Evolutionary conservation across 768 basidiomycete genomes (phyloP), one percentile per base, ranked within the genome.

Genomic region (Amylocystis lapponica): DNA sequence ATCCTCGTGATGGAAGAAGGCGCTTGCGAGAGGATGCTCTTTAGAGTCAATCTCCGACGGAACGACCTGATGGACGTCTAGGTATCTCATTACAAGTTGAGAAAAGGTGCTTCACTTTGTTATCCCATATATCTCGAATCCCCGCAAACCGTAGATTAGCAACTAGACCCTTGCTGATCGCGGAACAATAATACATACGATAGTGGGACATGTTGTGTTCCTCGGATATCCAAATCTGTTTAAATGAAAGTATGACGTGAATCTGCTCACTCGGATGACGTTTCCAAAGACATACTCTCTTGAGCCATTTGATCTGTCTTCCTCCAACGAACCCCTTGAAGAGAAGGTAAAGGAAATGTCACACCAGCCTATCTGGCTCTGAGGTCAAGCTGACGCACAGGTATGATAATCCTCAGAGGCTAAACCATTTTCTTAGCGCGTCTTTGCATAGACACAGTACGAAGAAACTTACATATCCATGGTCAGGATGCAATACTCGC

Each of bases 261-360:
- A n/a, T n/a, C n/a, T n/a, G n/a, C n/a, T n/a, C n/a, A n/a, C n/a
- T n/a, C n/a, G n/a, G n/a, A n/a, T n/a, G n/a, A n/a, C n/a, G n/a
- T n/a, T n/a, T n/a, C n/a, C n/a, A n/a, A n/a, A n/a, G n/a, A 16
- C 49, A 5, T 19, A 51, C 49, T 35, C 47, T 51, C 27, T 47
- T 50, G 5, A 54, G 41, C 53, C 53, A 54, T 23, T 54, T 54
- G 4, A 54, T 42, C 7, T 54, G 53, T 10, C 53, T 41, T 2
- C 53, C 53, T 8, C 53, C 53, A 3, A 54, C 53, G 22, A 40
- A 47, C 2, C 53, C 48, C 48, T 49, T 13, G 21, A 16, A 17
- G 17, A 25, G n/a, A 22, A 1, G 16, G 22, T 9, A 16, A 5
- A 9, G 13, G 8, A 22, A 21, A 37, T 20, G 13, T 20, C 19